phyloP scores from a whole-genome alignment of 1,284 basidiomycete genomes.

The Ceratobasidium sp. region DNA sequence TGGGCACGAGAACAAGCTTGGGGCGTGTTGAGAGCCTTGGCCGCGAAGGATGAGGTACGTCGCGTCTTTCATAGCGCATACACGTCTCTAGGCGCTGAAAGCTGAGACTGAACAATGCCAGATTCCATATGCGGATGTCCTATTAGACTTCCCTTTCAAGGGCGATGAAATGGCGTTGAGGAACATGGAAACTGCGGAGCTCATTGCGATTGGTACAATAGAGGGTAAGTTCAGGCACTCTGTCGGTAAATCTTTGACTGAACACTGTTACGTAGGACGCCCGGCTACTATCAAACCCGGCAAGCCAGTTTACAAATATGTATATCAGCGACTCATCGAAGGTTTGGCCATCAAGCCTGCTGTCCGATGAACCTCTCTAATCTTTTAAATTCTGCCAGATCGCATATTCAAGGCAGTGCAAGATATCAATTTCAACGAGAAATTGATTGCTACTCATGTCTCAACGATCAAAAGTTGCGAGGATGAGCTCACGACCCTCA shows the following conservation, averaged over 20 bases:
- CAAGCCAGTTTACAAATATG: slow-evolving; percentile 87
- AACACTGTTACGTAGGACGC: slow-evolving; percentile 65
- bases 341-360: slow-evolving; percentile 58
- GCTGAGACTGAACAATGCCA: slow-evolving; percentile 50
- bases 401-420: slow-evolving; percentile 82
- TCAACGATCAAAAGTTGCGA: slow-evolving; percentile 76
- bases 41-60: slow-evolving; percentile 74
- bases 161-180: slow-evolving; percentile 85
- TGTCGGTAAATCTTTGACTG: slow-evolving; percentile 4
- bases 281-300: slow-evolving; percentile 87
- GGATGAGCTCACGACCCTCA: slow-evolving; percentile 74
- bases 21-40: slow-evolving; percentile 80
- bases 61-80: not conserved
- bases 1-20: slow-evolving; percentile 93
- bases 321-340: slow-evolving; percentile 81
- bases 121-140: slow-evolving; percentile 84
- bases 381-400: slow-evolving; percentile 60
- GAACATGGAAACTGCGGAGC: slow-evolving; percentile 88
- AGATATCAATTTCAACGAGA: slow-evolving; percentile 82
- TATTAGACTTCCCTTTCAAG: slow-evolving; percentile 91
- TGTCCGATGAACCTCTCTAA: slow-evolving; percentile 15
- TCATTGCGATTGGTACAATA: slow-evolving; percentile 81
- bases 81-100: not conserved
- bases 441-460: slow-evolving; percentile 74
- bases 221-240: slow-evolving; percentile 65